Evolutionary conservation across 129 eudicot genomes (phyloP), one percentile per base, ranked within the genome.

Genomic region (carrot (Daucus carota)): DNA sequence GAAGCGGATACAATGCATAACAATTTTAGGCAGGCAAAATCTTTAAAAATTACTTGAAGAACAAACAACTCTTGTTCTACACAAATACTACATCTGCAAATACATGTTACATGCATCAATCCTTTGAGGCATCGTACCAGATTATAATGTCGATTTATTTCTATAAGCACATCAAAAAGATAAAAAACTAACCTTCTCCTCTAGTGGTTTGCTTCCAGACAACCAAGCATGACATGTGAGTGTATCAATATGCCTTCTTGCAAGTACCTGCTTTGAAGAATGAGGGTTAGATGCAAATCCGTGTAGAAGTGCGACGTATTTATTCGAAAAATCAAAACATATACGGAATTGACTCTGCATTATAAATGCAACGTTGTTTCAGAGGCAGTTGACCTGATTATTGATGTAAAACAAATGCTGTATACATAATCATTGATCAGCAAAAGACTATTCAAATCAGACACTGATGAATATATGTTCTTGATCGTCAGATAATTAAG

Each of bases 151-250:
- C 3, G 6, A 24, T 24, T 26, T 31, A 72, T 72, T 72, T 3
- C 45, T 43, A 3, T 24, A 42, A 43, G 10, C 52, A 43, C 46
- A 44, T 70, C 1, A 6, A n/a, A 26, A 72, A 68, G 33, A 45
- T 72, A 32, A 43, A n/a, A 44, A 22, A 24, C 17, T 38, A 72
- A 94, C 97, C 97, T 91, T 92, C 80, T 84, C 91, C 77, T 89
- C 93, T 10, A 86, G 46, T 73, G 87, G 90, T 78, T 83, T 85
- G 85, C 81, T 88, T 79, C 81, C 88, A 13, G 80, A 73, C 46
- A 87, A 82, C 97, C 99, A 94, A 72, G 99, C 99, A 36, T 73
- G 76, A 42, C 97, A 84, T 52, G 99, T 91, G 66, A 91, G 87
- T 47, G 80, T 40, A 77, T 89, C 86, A 31, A 91, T 85, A 71